phyloP scores from a whole-genome alignment of 2,329 filamentous ascomycete genomes.

The Tympanopsis confertula region DNA sequence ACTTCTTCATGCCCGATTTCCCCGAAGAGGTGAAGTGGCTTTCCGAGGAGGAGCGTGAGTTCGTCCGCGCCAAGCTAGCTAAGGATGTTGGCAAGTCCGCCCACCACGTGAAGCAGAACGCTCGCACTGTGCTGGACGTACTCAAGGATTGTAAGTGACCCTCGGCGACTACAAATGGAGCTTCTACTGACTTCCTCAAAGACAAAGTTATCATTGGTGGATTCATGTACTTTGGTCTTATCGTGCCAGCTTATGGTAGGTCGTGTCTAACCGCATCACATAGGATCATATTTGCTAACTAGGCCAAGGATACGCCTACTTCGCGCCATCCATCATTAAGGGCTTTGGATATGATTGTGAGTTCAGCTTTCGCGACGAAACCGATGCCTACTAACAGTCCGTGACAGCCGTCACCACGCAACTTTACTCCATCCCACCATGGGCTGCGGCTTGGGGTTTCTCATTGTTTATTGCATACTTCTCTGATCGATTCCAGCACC shows the following conservation, averaged over 20 bases:
- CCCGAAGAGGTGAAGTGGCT: slow-evolving; percentile 68
- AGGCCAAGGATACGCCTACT: slow-evolving; percentile 50
- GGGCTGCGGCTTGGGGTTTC: slow-evolving; percentile 63
- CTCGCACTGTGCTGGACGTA: slow-evolving; percentile 45
- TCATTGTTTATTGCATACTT: slow-evolving; percentile 63
- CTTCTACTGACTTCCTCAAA: not conserved
- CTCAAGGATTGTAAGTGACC: slow-evolving; percentile 46
- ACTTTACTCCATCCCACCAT: slow-evolving; percentile 44
- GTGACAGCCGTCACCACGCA: slow-evolving; percentile 40
- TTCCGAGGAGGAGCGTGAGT: slow-evolving; percentile 54
- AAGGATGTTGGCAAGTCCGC: slow-evolving; percentile 59
- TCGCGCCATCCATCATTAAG: slow-evolving; percentile 60
- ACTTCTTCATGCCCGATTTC: slow-evolving; percentile 63
- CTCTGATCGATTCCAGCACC: slow-evolving; percentile 63
- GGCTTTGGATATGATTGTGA: slow-evolving; percentile 44
- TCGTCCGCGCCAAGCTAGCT: slow-evolving; percentile 52
- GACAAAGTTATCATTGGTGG: slow-evolving; percentile 61
- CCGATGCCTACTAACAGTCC: slow-evolving; percentile 1
- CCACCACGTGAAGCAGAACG: slow-evolving; percentile 46
- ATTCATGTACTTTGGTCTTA: slow-evolving; percentile 71
- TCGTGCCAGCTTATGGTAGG: slow-evolving; percentile 60
- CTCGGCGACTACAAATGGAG: slow-evolving; percentile 8
- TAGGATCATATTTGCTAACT: not conserved
- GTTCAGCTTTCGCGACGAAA: not conserved
- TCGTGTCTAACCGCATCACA: not conserved